phyloP scores from a whole-genome alignment of 495 filamentous ascomycete species.

The Daldinia concentrica region DNA sequence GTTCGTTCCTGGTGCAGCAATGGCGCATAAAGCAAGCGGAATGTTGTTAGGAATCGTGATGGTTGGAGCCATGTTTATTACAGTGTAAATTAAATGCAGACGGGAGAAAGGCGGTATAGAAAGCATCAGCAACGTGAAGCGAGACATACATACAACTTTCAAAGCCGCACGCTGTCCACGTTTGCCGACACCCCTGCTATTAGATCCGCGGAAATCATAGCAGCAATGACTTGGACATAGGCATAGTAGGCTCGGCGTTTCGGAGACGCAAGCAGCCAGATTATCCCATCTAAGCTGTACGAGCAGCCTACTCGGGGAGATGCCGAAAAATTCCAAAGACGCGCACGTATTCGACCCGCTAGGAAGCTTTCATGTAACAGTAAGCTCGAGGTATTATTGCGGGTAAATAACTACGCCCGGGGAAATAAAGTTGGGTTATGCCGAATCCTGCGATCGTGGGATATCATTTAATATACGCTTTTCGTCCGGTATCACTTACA shows the following conservation, averaged over 20 bases:
- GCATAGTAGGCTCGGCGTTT: slow-evolving; percentile 41
- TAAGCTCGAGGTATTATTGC: slow-evolving; percentile 34
- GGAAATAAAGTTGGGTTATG: slow-evolving; percentile 20
- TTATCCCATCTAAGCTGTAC: slow-evolving; percentile 18
- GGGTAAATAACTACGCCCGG: slow-evolving; percentile 41
- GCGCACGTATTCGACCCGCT: slow-evolving; percentile 21
- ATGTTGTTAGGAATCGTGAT: slow-evolving; percentile 35
- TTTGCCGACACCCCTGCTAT: slow-evolving; percentile 25
- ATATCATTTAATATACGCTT: slow-evolving; percentile 33
- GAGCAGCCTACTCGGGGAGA: slow-evolving; percentile 17
- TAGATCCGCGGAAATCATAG: slow-evolving; percentile 27
- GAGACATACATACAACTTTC: slow-evolving; percentile 9
- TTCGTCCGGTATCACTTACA: slow-evolving; percentile 26
- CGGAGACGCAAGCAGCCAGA: slow-evolving; percentile 27
- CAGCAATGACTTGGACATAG: slow-evolving; percentile 14
- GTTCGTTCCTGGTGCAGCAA: slow-evolving; percentile 23
- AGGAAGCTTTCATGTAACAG: slow-evolving; percentile 32
- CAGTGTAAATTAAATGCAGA: slow-evolving; percentile 33
- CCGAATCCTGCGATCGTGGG: slow-evolving; percentile 33
- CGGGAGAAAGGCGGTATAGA: slow-evolving; percentile 11
- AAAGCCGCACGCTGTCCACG: slow-evolving; percentile 2
- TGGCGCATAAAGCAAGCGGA: slow-evolving; percentile 32
- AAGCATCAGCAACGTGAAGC: slow-evolving; percentile 9
- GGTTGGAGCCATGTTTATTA: slow-evolving; percentile 32
- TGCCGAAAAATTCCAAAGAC: slow-evolving; percentile 13